Percentiles rank a stretch among this genome's conserved stretches.
These are phyloP conservation scores for Rhodotorula sp. DNA, from an alignment of 1,284 basidiomycete genomes.

Conservation along the genomic window DNA sequence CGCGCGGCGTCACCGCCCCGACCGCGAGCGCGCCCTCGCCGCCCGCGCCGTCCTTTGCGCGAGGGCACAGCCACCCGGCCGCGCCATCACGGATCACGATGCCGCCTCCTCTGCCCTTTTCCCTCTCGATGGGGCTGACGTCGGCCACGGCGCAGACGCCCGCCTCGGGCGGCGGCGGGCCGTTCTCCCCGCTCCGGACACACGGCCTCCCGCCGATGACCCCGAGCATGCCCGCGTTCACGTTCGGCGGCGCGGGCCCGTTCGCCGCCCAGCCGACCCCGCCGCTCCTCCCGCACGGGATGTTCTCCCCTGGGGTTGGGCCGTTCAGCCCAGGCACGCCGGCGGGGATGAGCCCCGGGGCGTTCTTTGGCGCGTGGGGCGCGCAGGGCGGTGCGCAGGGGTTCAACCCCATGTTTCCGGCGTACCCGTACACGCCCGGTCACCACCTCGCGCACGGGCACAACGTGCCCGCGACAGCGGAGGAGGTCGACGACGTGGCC, in stretches of 20 bases:
- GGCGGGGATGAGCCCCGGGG: background rate
- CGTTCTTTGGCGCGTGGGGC: slow-evolving; percentile 14
- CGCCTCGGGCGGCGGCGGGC: slow-evolving; percentile 11
- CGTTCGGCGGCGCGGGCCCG: slow-evolving; percentile 47
- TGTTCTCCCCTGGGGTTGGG: slow-evolving; percentile 49
- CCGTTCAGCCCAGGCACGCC: slow-evolving; percentile 45
- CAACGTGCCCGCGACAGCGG: background rate
- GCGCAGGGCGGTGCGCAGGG: slow-evolving; percentile 5
- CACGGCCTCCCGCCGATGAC: slow-evolving; percentile 49
- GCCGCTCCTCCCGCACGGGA: slow-evolving; percentile 50
- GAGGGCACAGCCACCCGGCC: slow-evolving; percentile 9
- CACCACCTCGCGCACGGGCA: background rate
- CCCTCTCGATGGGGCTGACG: slow-evolving; percentile 16
- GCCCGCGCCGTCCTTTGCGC: slow-evolving; percentile 1
- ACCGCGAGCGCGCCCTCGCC: background rate
- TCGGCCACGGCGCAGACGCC: slow-evolving; percentile 22
- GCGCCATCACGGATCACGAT: slow-evolving; percentile 38
- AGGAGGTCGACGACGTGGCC: background rate
- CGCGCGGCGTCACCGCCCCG: background rate
- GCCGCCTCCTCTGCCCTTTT: slow-evolving; percentile 44
- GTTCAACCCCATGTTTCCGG: slow-evolving; percentile 36
- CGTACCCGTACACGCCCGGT: background rate
- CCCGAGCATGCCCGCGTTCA: slow-evolving; percentile 54
- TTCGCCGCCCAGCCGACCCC: slow-evolving; percentile 51
- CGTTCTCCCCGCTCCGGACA: slow-evolving; percentile 29